Evolutionary conservation across 805 yeast genomes (phyloP), one percentile per base, ranked within the genome.

Genomic region (Starmerella powellii): DNA sequence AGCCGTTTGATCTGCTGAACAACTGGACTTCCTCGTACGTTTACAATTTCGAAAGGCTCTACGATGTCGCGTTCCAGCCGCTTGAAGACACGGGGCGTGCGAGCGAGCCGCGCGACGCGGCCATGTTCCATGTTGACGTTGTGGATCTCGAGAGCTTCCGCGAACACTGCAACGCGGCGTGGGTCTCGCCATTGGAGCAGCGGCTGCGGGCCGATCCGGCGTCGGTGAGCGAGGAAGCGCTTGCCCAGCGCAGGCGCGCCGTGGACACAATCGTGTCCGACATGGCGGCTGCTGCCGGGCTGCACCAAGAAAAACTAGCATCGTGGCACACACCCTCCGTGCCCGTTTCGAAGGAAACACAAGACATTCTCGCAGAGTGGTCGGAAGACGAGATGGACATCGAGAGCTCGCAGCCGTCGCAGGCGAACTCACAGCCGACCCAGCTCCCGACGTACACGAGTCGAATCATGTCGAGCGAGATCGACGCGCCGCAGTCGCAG

Each of bases 121-220:
- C 26, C 13, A 38, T 40, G 13, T 20, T 21, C 8, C 28, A 19
- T 21, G 31, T 43, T 12, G 55, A 44, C 8, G 31, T 32, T 16
- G 15, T 41, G 20, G 35, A 28, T n/a, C n/a, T 30, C 10, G 45
- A 39, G 13, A 42, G 37, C 5, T 40, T 50, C 6, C 38, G 45
- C 31, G 43, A 49, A 8, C 37, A 46, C 24, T 40, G 54, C 21
- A 13, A 41, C 16, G 39, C 43, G 8, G 44, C 52, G 31, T 57
- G 58, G 55, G 48, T 55, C 26, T 48, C 49, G 11, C 51, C 60
- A 2, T 42, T 54, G 24, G 28, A 20, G 41, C 34, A n/a, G 33
- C 44, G 16, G 36, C 50, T 47, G 55, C 47, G 43, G 23, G 19
- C 3, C 6, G n/a, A 21, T 10, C 39, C 39, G 8, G 24, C 12